Conservation (phyloP, 2,329 filamentous ascomycete genomes). For the Clonostachys solani region DNA sequence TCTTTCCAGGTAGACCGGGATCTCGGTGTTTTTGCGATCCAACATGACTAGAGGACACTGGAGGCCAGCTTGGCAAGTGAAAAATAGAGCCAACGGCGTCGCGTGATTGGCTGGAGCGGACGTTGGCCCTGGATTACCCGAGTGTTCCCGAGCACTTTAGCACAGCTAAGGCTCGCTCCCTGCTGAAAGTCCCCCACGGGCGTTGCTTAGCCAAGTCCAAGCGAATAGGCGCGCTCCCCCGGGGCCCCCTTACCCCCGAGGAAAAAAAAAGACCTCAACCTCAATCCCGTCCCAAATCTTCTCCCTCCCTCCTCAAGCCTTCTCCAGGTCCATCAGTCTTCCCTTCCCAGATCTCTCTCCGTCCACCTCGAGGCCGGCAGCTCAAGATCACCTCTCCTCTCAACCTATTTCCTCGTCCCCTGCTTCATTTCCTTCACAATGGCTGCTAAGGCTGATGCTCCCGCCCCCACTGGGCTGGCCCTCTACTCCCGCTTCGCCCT, state of each 20-base stretch:
- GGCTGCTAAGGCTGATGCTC: slow-evolving; percentile 39
- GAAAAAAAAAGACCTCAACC: slow-evolving; percentile 19
- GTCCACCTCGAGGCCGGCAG: slow-evolving; percentile 3
- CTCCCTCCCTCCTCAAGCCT: slow-evolving; percentile 1
- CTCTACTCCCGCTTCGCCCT: slow-evolving; percentile 98
- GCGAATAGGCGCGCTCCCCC: slow-evolving; percentile 1
- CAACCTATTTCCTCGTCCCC: slow-evolving; percentile 18
- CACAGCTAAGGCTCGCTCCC: background rate
- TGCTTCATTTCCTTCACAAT: slow-evolving; percentile 25
- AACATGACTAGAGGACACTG: no score
- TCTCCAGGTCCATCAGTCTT: slow-evolving; percentile 1
- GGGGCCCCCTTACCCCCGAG: background rate
- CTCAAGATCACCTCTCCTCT: slow-evolving; percentile 21
- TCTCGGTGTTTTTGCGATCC: no score
- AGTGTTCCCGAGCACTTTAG: slow-evolving; percentile 16
- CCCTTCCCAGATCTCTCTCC: background rate
- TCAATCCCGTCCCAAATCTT: slow-evolving; percentile 7
- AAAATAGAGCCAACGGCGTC: no score
- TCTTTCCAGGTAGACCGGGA: no score
- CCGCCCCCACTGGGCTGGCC: slow-evolving; percentile 45
- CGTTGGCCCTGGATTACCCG: slow-evolving; percentile 12
- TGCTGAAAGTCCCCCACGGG: slow-evolving; percentile 1
- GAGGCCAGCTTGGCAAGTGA: no score
- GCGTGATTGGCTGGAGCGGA: no score
- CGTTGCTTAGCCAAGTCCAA: background rate